A percentile compares a stretch with the other conserved stretches of the same genome.
Conservation (phyloP, 257 asterid genomes). For the Scutellaria galericulata region DNA sequence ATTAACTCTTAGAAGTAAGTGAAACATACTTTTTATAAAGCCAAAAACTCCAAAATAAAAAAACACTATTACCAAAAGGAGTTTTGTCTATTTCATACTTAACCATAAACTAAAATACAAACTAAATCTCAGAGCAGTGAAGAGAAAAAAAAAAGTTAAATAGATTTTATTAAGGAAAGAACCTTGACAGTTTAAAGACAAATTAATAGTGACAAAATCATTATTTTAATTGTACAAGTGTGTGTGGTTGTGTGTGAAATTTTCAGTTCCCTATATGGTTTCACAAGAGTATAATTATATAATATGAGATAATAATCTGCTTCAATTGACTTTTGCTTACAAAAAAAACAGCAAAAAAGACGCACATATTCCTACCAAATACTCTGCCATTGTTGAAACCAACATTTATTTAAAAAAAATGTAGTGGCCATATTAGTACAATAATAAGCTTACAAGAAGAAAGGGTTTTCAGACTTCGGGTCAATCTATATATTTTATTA, state of each 20-base stretch:
- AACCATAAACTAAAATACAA: constrained; percentile 49
- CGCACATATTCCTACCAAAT: constrained; percentile 45
- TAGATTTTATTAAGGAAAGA: constrained; percentile 14
- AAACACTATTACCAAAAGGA: constrained; percentile 20
- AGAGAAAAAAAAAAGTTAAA: constrained; percentile 38
- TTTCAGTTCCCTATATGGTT: constrained; percentile 34
- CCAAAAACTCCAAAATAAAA: constrained; percentile 32
- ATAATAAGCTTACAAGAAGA: constrained; percentile 53
- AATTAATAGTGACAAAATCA: constrained; percentile 44
- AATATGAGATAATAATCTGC: constrained; percentile 19
- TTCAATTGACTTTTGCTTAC: constrained; percentile 44
- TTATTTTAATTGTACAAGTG: constrained; percentile 9
- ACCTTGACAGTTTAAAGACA: constrained; percentile 50
- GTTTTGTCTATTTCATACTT: constrained; percentile 48
- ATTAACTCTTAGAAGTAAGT: constrained; percentile 36
- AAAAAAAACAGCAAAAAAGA: constrained; percentile 41
- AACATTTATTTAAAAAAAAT: constrained; percentile 29
- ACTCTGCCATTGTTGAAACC: constrained; percentile 56
- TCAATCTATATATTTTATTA: constrained; percentile 23
- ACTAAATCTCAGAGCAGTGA: constrained; percentile 32
- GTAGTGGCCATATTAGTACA: constrained; percentile 39
- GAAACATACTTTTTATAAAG: constrained; percentile 32
- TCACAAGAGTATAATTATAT: not conserved
- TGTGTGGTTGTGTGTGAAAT: constrained; percentile 26
- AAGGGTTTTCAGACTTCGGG: constrained; percentile 46